These are phyloP conservation scores for Phaeophleospora eucalypticola DNA, from an alignment of 2,329 filamentous ascomycete genomes.

Conservation along the genomic window DNA sequence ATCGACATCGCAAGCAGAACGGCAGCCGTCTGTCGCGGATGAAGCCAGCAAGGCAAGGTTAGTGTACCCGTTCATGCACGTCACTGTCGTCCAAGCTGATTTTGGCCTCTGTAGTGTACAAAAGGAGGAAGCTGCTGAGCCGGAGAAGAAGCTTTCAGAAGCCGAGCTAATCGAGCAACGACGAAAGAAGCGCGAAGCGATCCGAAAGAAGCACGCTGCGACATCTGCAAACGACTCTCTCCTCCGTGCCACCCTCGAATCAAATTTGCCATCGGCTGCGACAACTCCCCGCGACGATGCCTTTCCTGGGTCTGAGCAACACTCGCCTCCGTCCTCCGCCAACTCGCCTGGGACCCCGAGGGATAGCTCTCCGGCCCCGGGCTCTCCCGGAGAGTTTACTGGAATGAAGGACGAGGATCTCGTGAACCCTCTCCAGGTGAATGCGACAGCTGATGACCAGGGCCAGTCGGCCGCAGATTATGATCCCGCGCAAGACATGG, in stretches of 20 bases:
- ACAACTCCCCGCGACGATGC: constrained; percentile 37
- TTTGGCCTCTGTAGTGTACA: constrained; percentile 37
- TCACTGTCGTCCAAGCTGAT: constrained; percentile 1
- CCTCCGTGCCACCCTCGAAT: constrained; percentile 59
- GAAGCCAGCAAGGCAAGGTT: constrained; percentile 12
- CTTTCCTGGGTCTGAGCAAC: constrained; percentile 22
- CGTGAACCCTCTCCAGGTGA: constrained; percentile 31
- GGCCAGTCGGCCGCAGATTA: constrained; percentile 91
- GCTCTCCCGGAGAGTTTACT: constrained; percentile 36
- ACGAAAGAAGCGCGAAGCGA: constrained; percentile 76
- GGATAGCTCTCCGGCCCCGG: constrained; percentile 20
- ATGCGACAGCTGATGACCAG: constrained; percentile 50
- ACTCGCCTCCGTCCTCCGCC: constrained; percentile 25
- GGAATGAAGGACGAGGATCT: constrained; percentile 40
- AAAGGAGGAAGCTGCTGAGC: constrained; percentile 38
- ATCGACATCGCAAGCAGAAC: constrained; percentile 5
- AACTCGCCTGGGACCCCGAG: constrained; percentile 37
- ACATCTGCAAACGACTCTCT: constrained; percentile 54
- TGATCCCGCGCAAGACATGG: constrained; percentile 83
- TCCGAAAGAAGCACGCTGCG: constrained; percentile 73
- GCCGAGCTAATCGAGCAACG: constrained; percentile 80
- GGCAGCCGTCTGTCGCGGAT: neutral
- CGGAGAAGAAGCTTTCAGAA: constrained; percentile 61
- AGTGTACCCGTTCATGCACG: constrained; percentile 2
- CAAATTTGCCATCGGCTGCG: constrained; percentile 24